Conservation (phyloP, 257 asterid genomes). For the Phtheirospermum japonicum region DNA sequence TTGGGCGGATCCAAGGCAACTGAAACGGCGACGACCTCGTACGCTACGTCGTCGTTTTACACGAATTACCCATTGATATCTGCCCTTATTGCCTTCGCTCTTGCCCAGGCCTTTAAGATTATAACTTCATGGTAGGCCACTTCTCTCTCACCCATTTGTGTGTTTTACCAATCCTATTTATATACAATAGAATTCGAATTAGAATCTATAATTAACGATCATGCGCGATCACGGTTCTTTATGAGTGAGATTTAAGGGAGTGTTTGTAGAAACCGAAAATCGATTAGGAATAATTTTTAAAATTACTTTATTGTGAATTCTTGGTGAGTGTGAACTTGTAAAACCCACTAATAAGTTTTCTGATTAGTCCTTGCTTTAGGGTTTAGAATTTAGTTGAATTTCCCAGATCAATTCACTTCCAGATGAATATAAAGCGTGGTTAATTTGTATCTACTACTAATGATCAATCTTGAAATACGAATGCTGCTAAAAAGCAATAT, state of each 20-base stretch:
- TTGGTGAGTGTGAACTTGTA: conserved; percentile 1
- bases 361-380: too few species aligned
- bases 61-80: conserved; percentile 59
- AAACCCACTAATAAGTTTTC: too few species aligned
- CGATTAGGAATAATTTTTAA: too few species aligned
- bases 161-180: not conserved
- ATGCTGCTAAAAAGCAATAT: not conserved
- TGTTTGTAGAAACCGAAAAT: too few species aligned
- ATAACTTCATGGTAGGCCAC: conserved; percentile 49
- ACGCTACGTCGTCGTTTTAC: conserved; percentile 36
- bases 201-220: too few species aligned
- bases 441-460: too few species aligned
- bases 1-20: conserved; percentile 20
- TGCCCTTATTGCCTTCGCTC: conserved; percentile 62
- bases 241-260: too few species aligned
- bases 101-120: conserved; percentile 71
- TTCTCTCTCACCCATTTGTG: conserved; percentile 15
- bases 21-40: conserved; percentile 31
- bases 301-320: not conserved
- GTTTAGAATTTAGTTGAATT: too few species aligned
- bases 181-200: not conserved
- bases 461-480: not conserved
- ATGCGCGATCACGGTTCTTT: too few species aligned
- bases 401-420: too few species aligned
- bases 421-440: too few species aligned